Evolutionary conservation across 495 filamentous ascomycete species (phyloP), one percentile per base, ranked within the genome.

Genomic region (Xylaria bambusicola): DNA sequence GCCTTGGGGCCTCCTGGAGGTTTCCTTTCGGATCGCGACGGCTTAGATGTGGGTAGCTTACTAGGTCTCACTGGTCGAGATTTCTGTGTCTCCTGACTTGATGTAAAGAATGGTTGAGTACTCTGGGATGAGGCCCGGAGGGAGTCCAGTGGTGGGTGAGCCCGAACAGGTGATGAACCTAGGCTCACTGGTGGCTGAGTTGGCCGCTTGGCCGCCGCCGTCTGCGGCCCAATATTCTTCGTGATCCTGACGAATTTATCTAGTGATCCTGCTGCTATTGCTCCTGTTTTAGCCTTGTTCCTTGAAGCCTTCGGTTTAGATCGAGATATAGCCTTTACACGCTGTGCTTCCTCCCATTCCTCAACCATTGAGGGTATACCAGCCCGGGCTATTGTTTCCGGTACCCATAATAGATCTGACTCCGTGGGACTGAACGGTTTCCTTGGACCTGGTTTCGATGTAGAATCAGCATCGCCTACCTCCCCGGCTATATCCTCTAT

Each of bases 311-410:
- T 73, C 3, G 69, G 45, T 54, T 54, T 66, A 15, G 66, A 60
- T 21, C 63, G 61, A 55, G 63, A 48, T 7, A 66, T 56, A 45
- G 53, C 58, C 62, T 82, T 88, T 13, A 78, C 73, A 51, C 82
- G 74, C 48, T 76, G 72, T 36, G 83, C 77, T 18, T 82, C 85
- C 61, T 96, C 86, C 85, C 91, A 98, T 21, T 84, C 85, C 56
- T 89, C 80, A 1, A 93, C 85, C n/a, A 84, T 81, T 12, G 87
- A 71, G 18, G 90, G 91, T 49, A 90, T 78, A 0, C 91, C 88
- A 15, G 88, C 67, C 52, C 83, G 88, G 9, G 85, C 86, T 58
- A 90, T 77, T 0, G 82, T 80, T 65, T 92, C 88, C 10, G 90
- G 82, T 6, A 97, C 72, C 93, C 93, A 98, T 3, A 79, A 66